These are phyloP conservation scores for Acanthamoeba royreba DNA, from an alignment of 208 protist genomes.

Conservation along the genomic window DNA sequence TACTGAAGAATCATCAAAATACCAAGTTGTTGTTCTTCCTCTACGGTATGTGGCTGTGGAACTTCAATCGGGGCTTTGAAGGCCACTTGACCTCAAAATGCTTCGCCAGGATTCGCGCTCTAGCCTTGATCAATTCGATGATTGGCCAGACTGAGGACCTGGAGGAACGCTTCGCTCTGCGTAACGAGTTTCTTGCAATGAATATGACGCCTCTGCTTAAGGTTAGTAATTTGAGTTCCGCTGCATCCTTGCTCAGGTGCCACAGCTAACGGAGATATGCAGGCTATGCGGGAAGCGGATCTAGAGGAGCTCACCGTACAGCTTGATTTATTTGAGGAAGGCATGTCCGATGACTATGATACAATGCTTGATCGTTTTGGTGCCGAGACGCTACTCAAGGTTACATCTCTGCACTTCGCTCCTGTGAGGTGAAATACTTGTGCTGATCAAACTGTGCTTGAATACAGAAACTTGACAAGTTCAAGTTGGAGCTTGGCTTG, in stretches of 20 bases:
- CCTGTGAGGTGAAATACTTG: not conserved
- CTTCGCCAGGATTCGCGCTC: not conserved
- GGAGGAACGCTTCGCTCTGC: constrained; percentile 19
- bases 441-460: not conserved
- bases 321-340: constrained; percentile 24
- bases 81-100: too few relatives aligned
- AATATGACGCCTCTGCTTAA: not conserved
- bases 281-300: not conserved
- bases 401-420: not conserved
- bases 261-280: not conserved
- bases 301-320: constrained; percentile 19
- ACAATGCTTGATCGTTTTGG: constrained; percentile 30
- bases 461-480: constrained; percentile 24
- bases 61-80: not conserved
- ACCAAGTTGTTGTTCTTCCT: not conserved
- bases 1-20: constrained; percentile 14
- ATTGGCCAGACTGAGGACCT: constrained; percentile 5
- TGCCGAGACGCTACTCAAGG: constrained; percentile 20
- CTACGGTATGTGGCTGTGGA: not conserved
- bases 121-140: constrained; percentile 11
- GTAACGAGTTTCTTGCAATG: constrained; percentile 37
- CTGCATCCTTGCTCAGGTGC: not conserved
- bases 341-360: constrained; percentile 40
- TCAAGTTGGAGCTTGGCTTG: not conserved
- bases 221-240: not conserved